These are phyloP conservation scores for Singerocomus inundabilis DNA, from an alignment of 1,284 basidiomycete genomes.

Conservation along the genomic window DNA sequence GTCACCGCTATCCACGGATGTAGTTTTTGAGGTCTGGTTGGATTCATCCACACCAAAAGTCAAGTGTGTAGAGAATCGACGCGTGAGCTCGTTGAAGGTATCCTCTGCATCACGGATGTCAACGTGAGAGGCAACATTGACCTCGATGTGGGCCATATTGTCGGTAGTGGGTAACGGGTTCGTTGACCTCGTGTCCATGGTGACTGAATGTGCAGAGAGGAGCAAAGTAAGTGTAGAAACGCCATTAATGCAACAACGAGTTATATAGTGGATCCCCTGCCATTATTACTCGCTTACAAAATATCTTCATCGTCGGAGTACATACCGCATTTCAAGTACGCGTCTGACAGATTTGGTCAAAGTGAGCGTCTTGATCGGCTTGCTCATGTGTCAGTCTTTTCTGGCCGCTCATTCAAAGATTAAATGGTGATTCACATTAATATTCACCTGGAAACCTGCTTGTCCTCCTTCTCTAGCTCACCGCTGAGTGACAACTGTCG, in stretches of 20 bases:
- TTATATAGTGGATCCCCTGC: conserved; percentile 17
- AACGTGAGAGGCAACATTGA: conserved; percentile 29
- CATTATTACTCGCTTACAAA: conserved; percentile 20
- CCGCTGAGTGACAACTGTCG: no score
- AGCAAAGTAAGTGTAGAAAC: not conserved
- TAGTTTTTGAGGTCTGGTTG: conserved; percentile 22
- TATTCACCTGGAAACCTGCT: no score
- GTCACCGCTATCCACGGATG: conserved; percentile 35
- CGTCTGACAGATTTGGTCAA: no score
- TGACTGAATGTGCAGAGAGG: not conserved
- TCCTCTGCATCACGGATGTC: conserved; percentile 48
- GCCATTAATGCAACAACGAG: not conserved
- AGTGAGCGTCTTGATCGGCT: not conserved
- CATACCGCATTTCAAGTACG: no score
- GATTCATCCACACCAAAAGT: conserved; percentile 21
- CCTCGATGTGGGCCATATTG: conserved; percentile 19
- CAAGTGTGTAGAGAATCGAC: conserved; percentile 33
- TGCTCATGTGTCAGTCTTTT: no score
- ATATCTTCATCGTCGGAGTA: not conserved
- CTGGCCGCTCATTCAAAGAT: no score
- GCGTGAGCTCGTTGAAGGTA: conserved; percentile 53
- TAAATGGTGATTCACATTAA: no score
- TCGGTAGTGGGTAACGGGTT: not conserved
- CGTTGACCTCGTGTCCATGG: conserved; percentile 12
- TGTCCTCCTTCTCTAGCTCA: no score